Evolutionary conservation across 257 asterid genomes (phyloP).

Genomic region (Penstemon davidsonii): DNA sequence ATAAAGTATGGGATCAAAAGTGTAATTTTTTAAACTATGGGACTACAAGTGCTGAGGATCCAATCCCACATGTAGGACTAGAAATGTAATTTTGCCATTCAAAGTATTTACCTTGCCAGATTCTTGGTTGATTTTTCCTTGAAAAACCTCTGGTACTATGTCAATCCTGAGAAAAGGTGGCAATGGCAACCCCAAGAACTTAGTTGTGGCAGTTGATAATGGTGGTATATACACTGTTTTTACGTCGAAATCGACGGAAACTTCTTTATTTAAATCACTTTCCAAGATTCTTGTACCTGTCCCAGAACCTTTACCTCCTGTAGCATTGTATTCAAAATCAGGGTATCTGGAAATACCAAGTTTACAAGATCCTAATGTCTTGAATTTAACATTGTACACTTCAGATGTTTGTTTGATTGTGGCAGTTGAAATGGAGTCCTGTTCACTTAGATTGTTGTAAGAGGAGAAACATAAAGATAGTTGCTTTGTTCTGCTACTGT

Average conservation of each 20-base stretch:
- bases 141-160: conserved; percentile 57
- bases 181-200: conserved; percentile 79
- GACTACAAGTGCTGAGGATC: too few relatives aligned
- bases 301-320: conserved; percentile 77
- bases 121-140: conserved; percentile 58
- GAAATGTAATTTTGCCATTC: not conserved
- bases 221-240: conserved; percentile 65
- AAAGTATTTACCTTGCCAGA: conserved; percentile 63
- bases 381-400: conserved; percentile 50
- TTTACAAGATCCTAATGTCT: conserved; percentile 63
- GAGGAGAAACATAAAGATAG: conserved; percentile 30
- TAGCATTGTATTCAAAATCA: conserved; percentile 71
- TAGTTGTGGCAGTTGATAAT: conserved; percentile 68
- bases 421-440: conserved; percentile 30
- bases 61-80: too few relatives aligned
- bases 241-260: conserved; percentile 54
- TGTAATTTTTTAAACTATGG: too few relatives aligned
- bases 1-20: too few relatives aligned
- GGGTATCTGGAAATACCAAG: conserved; percentile 86
- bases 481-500: conserved; percentile 24
- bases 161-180: conserved; percentile 78
- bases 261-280: conserved; percentile 22
- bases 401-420: conserved; percentile 31
- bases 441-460: conserved; percentile 23
- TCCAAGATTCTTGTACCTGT: conserved; percentile 28